Base-by-base conservation (phyloP, 1,284 basidiomycete genomes). In the Waitea zeae region DNA sequence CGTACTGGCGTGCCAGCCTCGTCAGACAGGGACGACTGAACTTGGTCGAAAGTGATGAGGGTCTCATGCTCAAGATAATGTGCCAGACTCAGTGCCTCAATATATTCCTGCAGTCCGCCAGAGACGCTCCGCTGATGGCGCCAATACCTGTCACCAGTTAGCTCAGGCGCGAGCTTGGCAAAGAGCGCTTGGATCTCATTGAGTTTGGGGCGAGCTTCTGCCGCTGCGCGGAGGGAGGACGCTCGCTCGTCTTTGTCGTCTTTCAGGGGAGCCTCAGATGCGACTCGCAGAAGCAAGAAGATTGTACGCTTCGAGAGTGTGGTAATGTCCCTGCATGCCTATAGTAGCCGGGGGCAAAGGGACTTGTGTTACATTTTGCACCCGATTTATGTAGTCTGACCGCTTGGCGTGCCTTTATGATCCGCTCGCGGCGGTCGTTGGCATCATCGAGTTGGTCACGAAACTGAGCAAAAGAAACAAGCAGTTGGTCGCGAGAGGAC, bases 261-360 rank as follows among this genome's bases (percentile, higher is more conserved):
- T n/a, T n/a, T n/a, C n/a, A n/a, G n/a, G n/a, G n/a, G n/a, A n/a
- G n/a, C n/a, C 44, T 70, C 72, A 41, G 67, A 62, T 36, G 70
- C 61, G 38, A 75, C 62, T 29, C 90, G 79, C 49, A 96, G 93
- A 3, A 97, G 65, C 33, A 88, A 75, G 49, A 97, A 97, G 42
- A 98, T 97, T 48, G 79, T 65, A 55, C 88, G 92, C 54, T 98
- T 98, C 31, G 89, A 89, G n/a, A 84, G 64, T 42, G 76, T 82
- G 12, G 92, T 97, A 42, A 89, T 70, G 52, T 95, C 90, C 20
- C 93, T 70, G 49, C 73, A 77, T 28, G 68, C 63, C 79, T 81
- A 35, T 30, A 31, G 30, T 36, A 13, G 38, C n/a, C n/a, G n/a
- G n/a, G n/a, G n/a, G n/a, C n/a, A n/a, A n/a, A n/a, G n/a, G 30